Evolutionary conservation across 441 rosid genomes (phyloP).

Genomic region (Populus hybrid): DNA sequence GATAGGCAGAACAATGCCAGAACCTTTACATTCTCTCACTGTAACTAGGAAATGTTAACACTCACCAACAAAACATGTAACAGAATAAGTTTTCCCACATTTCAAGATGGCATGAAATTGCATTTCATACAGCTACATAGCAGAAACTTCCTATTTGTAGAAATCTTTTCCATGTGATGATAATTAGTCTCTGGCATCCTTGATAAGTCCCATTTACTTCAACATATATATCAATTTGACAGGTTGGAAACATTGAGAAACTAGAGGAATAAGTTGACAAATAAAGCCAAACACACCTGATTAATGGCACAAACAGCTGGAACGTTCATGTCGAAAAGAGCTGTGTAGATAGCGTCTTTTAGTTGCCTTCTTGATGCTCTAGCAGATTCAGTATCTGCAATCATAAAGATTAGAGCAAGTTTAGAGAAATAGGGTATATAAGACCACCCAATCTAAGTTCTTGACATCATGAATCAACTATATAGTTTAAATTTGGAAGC

Average conservation of each 20-base stretch:
- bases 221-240: background rate
- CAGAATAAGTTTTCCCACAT: background rate
- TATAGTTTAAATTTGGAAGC: background rate
- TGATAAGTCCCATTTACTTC: background rate
- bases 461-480: background rate
- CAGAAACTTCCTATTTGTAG: conserved; percentile 1
- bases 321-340: conserved; percentile 83
- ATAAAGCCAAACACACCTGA: conserved; percentile 41
- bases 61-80: background rate
- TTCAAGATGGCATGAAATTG: background rate
- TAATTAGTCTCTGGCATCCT: background rate
- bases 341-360: conserved; percentile 64
- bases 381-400: conserved; percentile 80
- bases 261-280: background rate
- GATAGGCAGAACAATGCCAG: background rate
- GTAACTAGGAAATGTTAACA: conserved; percentile 6
- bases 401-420: conserved; percentile 12
- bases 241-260: background rate
- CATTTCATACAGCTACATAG: background rate
- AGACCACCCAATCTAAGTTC: background rate
- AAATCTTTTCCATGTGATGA: conserved; percentile 1
- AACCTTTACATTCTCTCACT: background rate
- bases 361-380: conserved; percentile 90
- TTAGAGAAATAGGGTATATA: background rate
- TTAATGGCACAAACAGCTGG: conserved; percentile 87